These are phyloP conservation scores for Daphne laureola DNA, from an alignment of 441 rosid genomes.

Conservation along the genomic window DNA sequence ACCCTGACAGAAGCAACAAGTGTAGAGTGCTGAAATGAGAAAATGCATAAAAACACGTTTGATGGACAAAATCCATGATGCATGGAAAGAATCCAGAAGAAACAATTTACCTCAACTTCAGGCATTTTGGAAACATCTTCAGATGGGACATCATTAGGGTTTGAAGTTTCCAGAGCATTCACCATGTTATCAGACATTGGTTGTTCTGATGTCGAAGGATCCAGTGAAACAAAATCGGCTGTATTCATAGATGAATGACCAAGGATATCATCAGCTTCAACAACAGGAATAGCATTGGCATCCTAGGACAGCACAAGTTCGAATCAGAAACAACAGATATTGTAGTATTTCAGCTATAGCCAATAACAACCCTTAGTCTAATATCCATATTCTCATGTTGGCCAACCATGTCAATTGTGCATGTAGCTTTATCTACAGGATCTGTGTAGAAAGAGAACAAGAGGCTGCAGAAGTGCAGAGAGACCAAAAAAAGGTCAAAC, in stretches of 20 bases:
- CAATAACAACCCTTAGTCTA: constrained; percentile 30
- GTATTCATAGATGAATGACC: constrained; percentile 28
- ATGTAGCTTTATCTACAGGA: no score
- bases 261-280: constrained; percentile 31
- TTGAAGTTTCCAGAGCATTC: constrained; percentile 24
- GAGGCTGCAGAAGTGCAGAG: background rate
- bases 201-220: constrained; percentile 28
- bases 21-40: constrained; percentile 3
- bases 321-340: constrained; percentile 13
- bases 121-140: constrained; percentile 23
- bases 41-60: constrained; percentile 4
- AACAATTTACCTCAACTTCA: constrained; percentile 28
- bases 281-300: constrained; percentile 23
- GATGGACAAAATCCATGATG: constrained; percentile 4
- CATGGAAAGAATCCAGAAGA: constrained; percentile 4
- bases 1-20: constrained; percentile 20
- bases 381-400: constrained; percentile 1
- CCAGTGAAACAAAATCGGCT: constrained; percentile 19
- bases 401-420: no score
- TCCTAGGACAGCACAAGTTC: constrained; percentile 31
- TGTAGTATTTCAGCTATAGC: constrained; percentile 1
- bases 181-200: constrained; percentile 27
- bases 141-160: constrained; percentile 11
- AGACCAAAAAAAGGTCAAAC: background rate
- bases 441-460: no score